These are phyloP conservation scores for Vickermania spadyakhi DNA, from an alignment of 208 protist species.

Conservation along the genomic window DNA sequence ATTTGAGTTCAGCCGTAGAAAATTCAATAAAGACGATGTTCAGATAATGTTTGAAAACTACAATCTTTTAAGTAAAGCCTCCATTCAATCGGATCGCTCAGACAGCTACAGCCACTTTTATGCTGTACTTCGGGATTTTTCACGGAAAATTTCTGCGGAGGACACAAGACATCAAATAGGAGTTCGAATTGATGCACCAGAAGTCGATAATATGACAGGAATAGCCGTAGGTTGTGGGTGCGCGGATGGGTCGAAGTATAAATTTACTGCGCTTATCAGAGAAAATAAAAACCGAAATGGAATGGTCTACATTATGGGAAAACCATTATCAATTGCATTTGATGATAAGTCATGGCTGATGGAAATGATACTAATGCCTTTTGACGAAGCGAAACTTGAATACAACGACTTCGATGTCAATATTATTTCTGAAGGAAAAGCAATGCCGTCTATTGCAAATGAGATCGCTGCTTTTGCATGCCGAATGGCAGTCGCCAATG, in stretches of 20 bases:
- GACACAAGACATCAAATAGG: conserved; percentile 85
- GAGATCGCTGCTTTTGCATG: conserved; percentile 78
- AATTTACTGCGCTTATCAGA: conserved; percentile 66
- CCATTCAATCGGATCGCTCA: conserved; percentile 57
- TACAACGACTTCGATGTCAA: conserved; percentile 84
- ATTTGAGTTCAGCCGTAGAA: conserved; percentile 81
- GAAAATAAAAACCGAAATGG: conserved; percentile 76
- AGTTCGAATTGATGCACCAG: conserved; percentile 81
- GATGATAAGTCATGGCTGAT: conserved; percentile 87
- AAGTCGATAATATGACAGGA: conserved; percentile 69
- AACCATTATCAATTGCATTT: conserved; percentile 56
- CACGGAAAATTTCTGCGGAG: conserved; percentile 78
- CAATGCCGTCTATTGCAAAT: conserved; percentile 76
- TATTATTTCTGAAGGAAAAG: conserved; percentile 73
- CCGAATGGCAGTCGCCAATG: conserved; percentile 77
- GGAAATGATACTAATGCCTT: conserved; percentile 86
- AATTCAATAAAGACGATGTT: conserved; percentile 84
- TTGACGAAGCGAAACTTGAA: conserved; percentile 80
- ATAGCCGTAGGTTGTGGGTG: conserved; percentile 73
- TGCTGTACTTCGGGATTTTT: conserved; percentile 77
- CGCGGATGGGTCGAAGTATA: conserved; percentile 82
- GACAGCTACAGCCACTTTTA: conserved; percentile 90
- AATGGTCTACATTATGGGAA: conserved; percentile 62
- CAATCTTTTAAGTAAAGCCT: conserved; percentile 75
- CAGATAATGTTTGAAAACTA: conserved; percentile 89